Base-by-base conservation (phyloP, 352 stramenopile species). In the Blastocystis sp. region DNA sequence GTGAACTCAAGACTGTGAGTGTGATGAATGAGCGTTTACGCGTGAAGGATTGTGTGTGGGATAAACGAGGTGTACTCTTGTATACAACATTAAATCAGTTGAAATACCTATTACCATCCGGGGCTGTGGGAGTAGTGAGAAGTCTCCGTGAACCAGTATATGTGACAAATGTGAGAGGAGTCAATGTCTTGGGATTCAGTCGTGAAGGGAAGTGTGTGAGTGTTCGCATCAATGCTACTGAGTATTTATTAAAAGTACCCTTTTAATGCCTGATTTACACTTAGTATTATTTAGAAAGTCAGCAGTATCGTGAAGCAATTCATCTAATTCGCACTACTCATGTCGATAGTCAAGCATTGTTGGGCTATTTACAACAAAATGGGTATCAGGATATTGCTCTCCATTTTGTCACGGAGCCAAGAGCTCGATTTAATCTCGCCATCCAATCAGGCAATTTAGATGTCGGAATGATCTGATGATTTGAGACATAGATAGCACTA, bases 361-460 rank as follows among this genome's bases (percentile, higher is more conserved):
- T 99, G 81, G 95, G 95, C 37, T 99, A 99, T 92, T 91, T 99
- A 76, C 98, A 98, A 77, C 94, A 96, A 57, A 99, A 99, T 92
- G 97, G 97, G 19, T 99, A 98, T 91, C 96, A 97, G 2, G 97
- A 99, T 90, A 96, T 99, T 27, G 97, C 97, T 7, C 93, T 99
- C 58, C 96, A 99, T 92, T 99, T 99, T 92, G 97, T 99, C 40
- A 96, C 96, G 79, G 97, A 99, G 91, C 95, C 97, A 54, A 96
- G 96, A 91, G 98, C 96, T 66, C 93, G 96, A 37, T 99, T 99
- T 93, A 97, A 98, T 90, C 93, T 99, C 33, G 91, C 92, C n/a
- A 96, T 99, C 82, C 97, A 96, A 51, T 99, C 97, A 90, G 97
- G 97, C 80, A 98, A 99, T 91, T 96, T 99, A 87, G 96, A 99